Percentiles rank a stretch among this genome's conserved stretches.
phyloP scores from a whole-genome alignment of 2,329 filamentous ascomycete species.

The Epichloe scottii region DNA sequence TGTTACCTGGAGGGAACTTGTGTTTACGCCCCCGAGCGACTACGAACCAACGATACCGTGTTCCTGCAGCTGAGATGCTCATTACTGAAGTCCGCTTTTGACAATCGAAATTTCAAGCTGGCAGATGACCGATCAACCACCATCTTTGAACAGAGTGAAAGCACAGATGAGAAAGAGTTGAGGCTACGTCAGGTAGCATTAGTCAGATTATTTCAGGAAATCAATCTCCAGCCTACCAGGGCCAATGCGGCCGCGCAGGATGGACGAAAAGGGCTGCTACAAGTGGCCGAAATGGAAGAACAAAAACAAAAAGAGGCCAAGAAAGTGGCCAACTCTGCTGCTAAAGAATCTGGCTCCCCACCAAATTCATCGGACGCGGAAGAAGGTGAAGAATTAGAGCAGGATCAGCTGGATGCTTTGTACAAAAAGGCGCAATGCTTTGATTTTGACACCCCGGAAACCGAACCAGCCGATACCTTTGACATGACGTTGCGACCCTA shows the following conservation, averaged over 20 bases:
- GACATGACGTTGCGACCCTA: slow-evolving; percentile 76
- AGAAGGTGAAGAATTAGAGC: slow-evolving; percentile 82
- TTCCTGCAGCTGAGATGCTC: slow-evolving; percentile 77
- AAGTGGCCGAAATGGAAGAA: slow-evolving; percentile 81
- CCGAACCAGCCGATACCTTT: slow-evolving; percentile 73
- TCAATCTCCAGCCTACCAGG: slow-evolving; percentile 66
- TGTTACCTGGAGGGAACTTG: slow-evolving; percentile 80
- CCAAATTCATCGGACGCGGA: slow-evolving; percentile 55
- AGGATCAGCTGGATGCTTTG: slow-evolving; percentile 85
- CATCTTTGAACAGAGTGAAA: slow-evolving; percentile 77
- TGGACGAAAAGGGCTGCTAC: slow-evolving; percentile 70
- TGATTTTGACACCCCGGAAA: slow-evolving; percentile 82
- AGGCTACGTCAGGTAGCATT: slow-evolving; percentile 76
- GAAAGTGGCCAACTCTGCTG: slow-evolving; percentile 16
- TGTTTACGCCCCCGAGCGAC: slow-evolving; percentile 73
- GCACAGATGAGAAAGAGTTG: slow-evolving; percentile 69
- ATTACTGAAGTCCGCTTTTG: slow-evolving; percentile 63
- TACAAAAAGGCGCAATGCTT: slow-evolving; percentile 97
- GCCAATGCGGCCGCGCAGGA: slow-evolving; percentile 67
- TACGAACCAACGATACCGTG: slow-evolving; percentile 88
- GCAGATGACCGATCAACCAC: slow-evolving; percentile 59
- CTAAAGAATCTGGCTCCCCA: slow-evolving; percentile 32
- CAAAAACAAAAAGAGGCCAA: slow-evolving; percentile 49
- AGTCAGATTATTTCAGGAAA: slow-evolving; percentile 79
- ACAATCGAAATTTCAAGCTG: slow-evolving; percentile 43